A percentile compares a stretch with the other conserved stretches of the same genome.
Evolutionary conservation across 768 basidiomycete species (phyloP).

Genomic region (Rhizopogon roseolus): DNA sequence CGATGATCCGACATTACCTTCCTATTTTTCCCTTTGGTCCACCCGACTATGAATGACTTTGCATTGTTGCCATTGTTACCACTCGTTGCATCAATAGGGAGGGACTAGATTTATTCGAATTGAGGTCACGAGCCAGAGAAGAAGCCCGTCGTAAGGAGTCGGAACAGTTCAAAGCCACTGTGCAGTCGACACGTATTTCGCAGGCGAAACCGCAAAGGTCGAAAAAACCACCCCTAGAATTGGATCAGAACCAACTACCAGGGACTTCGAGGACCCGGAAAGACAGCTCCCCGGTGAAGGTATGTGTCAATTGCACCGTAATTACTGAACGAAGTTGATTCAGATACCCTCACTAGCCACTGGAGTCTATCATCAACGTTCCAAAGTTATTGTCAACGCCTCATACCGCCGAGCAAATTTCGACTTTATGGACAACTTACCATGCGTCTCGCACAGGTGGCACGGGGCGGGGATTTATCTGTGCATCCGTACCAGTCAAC

Average conservation of each 20-base stretch:
- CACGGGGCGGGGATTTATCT: constrained; percentile 81
- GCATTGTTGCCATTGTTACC: not conserved
- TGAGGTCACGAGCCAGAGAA: constrained; percentile 26
- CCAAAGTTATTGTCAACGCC: constrained; percentile 59
- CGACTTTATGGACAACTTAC: constrained; percentile 85
- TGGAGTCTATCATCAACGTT: constrained; percentile 78
- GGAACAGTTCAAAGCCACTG: constrained; percentile 10
- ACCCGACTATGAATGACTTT: constrained; percentile 6
- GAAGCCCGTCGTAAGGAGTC: constrained; percentile 28
- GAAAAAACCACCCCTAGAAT: constrained; percentile 5
- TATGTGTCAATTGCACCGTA: constrained; percentile 18
- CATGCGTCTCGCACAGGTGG: constrained; percentile 78
- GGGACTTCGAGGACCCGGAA: constrained; percentile 32
- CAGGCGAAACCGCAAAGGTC: constrained; percentile 5
- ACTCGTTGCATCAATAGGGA: constrained; percentile 26
- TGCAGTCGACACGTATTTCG: constrained; percentile 11
- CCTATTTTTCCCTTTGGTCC: constrained; percentile 1
- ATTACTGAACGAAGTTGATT: not conserved
- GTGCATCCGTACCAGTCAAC: constrained; percentile 71
- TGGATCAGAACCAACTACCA: constrained; percentile 3
- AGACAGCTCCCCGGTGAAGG: constrained; percentile 69
- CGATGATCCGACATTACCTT: constrained; percentile 12
- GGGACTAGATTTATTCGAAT: constrained; percentile 35
- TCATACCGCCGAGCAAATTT: constrained; percentile 70
- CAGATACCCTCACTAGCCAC: constrained; percentile 46